Percentiles rank a stretch among this genome's conserved stretches.
These are phyloP conservation scores for Pezicula neosporulosa DNA, from an alignment of 2,329 filamentous ascomycete species.

Conservation along the genomic window DNA sequence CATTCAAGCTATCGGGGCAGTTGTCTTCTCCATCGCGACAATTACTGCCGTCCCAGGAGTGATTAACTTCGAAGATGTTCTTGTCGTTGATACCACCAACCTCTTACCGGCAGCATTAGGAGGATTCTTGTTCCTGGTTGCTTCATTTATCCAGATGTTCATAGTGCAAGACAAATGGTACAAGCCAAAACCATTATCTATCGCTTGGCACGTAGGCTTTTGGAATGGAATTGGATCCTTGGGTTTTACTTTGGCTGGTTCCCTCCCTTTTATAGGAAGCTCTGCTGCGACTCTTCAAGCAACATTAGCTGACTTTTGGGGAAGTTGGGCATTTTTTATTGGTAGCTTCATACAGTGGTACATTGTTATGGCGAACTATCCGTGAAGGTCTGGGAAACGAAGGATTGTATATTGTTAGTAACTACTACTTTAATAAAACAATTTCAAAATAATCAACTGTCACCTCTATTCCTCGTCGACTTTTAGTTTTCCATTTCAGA, in stretches of 20 bases:
- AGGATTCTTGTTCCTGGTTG: slow-evolving; percentile 14
- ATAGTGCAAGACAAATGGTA: slow-evolving; percentile 14
- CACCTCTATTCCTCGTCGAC: too few species aligned
- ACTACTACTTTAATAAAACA: too few species aligned
- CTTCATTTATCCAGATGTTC: slow-evolving; percentile 9
- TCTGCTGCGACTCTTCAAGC: slow-evolving; percentile 6
- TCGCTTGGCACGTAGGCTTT: slow-evolving; percentile 15
- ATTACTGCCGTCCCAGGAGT: slow-evolving; percentile 15
- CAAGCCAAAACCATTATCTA: slow-evolving; percentile 1
- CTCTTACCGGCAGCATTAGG: slow-evolving; percentile 17
- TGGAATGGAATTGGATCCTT: slow-evolving; percentile 15
- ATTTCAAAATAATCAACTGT: too few species aligned
- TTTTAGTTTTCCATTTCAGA: too few species aligned
- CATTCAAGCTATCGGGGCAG: slow-evolving; percentile 15
- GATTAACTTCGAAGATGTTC: slow-evolving; percentile 9
- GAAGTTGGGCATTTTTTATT: slow-evolving; percentile 18
- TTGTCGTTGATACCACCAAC: slow-evolving; percentile 8
- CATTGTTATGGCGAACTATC: slow-evolving; percentile 13
- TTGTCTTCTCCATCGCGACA: slow-evolving; percentile 17
- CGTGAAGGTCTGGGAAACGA: not conserved
- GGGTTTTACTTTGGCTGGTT: slow-evolving; percentile 16
- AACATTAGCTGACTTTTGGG: slow-evolving; percentile 14
- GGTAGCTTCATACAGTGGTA: slow-evolving; percentile 20
- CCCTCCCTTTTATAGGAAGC: slow-evolving; percentile 10
- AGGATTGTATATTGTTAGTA: too few species aligned